A percentile compares a stretch with the other conserved stretches of the same genome.
These are phyloP conservation scores for Penicillium rolfsii DNA, from an alignment of 2,329 filamentous ascomycete species.

Conservation along the genomic window DNA sequence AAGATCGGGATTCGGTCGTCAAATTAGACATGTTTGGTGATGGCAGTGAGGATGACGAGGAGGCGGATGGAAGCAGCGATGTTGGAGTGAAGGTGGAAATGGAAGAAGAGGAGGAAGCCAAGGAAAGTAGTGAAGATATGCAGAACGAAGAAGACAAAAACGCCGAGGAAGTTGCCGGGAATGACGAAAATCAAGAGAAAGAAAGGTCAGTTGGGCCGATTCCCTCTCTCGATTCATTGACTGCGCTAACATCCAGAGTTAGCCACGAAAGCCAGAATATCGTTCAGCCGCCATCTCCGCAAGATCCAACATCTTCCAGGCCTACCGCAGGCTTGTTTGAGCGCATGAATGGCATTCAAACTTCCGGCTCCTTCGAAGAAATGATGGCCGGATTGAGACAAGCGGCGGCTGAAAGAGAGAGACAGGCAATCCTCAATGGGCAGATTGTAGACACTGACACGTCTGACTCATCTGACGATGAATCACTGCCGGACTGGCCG, in stretches of 20 bases:
- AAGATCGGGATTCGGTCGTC: neutral
- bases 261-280: neutral
- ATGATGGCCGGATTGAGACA: constrained; percentile 2
- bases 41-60: neutral
- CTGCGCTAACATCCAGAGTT: neutral
- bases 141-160: neutral
- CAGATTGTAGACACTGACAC: neutral
- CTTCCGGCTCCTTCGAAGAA: constrained; percentile 2
- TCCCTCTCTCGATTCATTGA: neutral
- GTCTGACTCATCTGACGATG: constrained; percentile 7
- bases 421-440: neutral
- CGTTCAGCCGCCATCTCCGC: neutral
- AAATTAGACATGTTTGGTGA: neutral
- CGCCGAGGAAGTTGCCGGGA: neutral
- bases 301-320: neutral
- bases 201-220: neutral
- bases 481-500: neutral
- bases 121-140: neutral
- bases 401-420: neutral
- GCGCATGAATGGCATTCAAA: constrained; percentile 8
- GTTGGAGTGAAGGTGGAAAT: neutral
- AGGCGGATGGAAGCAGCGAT: neutral
- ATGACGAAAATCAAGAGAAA: neutral
- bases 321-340: constrained; percentile 4
- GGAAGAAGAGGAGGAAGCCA: neutral